Base-by-base conservation (phyloP, 805 yeast genomes). In the Yarrowia keelungensis region DNA sequence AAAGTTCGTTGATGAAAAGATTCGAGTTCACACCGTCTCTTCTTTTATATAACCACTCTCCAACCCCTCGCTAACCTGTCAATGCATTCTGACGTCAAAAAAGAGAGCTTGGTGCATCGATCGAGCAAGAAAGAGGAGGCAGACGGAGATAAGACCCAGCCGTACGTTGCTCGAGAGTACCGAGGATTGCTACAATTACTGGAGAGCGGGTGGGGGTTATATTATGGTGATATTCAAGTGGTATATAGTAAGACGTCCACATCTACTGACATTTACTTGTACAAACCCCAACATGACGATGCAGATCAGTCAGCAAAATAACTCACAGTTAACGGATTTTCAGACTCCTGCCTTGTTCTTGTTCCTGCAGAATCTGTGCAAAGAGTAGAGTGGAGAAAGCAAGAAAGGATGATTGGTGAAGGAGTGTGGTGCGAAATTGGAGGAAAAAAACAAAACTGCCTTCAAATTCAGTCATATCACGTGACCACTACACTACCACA, bases 311-410 rank as follows among this genome's bases (percentile, higher is more conserved):
- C n/a, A 45, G 49, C 26, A 16, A 16, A 10, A 45, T 5, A 11
- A 12, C 32, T 22, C 35, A 9, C 35, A 14, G 5, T 12, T 19
- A 46, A 12, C 9, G n/a, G 12, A 10, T 8, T 11, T n/a, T 22
- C 35, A 26, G 32, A 26, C 32, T 26, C 32, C 39, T 2, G 39
- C 39, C 39, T 38, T 38, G 39, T 22, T 10, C n/a, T 5, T 26
- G 51, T 47, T 47, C 51, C 51, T 47, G 51, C 51, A 47, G 51
- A 47, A 47, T 47, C 36, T 8, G 36, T 47, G 51, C 51, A 47
- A 26, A 8, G 35, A 8, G 49, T 38, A 9, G 10, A 46, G 50
- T 46, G 50, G n/a, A 22, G 11, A 46, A 38, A 26, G 32, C 32
- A 26, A 26, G 32, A 26, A 26, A 0, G 32, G 32, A 9, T 5